Percentiles rank a stretch among this genome's conserved stretches.
Evolutionary conservation across 176 grass and related monocot species (phyloP).

Genomic region (Eleusine coracana): DNA sequence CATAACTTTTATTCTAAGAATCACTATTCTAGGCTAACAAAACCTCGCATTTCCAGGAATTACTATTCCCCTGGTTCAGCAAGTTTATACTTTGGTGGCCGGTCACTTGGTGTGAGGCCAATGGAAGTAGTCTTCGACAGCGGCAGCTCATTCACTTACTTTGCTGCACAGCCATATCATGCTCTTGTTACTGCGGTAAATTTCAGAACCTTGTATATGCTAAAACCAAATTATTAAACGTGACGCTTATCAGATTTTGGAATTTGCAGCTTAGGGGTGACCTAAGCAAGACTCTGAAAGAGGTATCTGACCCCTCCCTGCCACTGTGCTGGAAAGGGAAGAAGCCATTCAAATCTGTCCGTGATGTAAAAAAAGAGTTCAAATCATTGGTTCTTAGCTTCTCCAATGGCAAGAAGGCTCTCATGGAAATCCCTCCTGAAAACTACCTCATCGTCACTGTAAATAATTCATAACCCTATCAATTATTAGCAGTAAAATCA

Average conservation of each 20-base stretch:
- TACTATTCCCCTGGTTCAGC: constrained; percentile 95
- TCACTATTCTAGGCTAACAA: constrained; percentile 49
- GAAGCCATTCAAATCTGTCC: constrained; percentile 79
- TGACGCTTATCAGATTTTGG: constrained; percentile 30
- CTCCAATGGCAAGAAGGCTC: constrained; percentile 57
- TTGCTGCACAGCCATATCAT: constrained; percentile 74
- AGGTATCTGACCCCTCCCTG: constrained; percentile 65
- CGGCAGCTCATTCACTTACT: constrained; percentile 97
- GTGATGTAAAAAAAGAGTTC: constrained; percentile 89
- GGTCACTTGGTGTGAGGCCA: constrained; percentile 56
- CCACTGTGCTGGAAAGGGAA: constrained; percentile 92
- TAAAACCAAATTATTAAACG: constrained; percentile 25
- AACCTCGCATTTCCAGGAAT: constrained; percentile 57
- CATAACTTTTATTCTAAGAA: constrained; percentile 45
- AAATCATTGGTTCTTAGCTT: constrained; percentile 75
- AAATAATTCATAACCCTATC: constrained; percentile 35
- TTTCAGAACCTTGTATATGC: not conserved
- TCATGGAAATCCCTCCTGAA: constrained; percentile 87
- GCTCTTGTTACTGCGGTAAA: constrained; percentile 72
- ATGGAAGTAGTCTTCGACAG: constrained; percentile 87
- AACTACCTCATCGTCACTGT: constrained; percentile 97
- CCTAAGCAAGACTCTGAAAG: constrained; percentile 64
- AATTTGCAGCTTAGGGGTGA: constrained; percentile 66
- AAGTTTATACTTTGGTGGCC: constrained; percentile 63
- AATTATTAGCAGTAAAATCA: not conserved